Conservation (phyloP, 2,329 filamentous ascomycete genomes). For the Calonectria montana region DNA sequence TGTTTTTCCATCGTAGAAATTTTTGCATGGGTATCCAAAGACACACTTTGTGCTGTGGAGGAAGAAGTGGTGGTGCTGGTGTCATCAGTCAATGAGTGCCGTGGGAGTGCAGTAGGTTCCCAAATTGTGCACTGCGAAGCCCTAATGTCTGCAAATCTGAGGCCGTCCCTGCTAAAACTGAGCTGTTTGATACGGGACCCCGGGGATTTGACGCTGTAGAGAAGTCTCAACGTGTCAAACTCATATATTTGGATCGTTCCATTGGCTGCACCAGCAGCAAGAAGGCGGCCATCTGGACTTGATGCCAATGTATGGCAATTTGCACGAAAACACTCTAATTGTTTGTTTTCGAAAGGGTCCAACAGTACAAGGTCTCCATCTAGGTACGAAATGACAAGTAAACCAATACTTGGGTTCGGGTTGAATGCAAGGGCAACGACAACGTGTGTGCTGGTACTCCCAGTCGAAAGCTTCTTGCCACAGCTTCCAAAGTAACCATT, state of each 20-base stretch:
- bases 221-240: slow-evolving; percentile 42
- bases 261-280: slow-evolving; percentile 38
- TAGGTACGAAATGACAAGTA: slow-evolving; percentile 46
- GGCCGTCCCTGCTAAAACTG: slow-evolving; percentile 45
- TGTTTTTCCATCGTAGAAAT: slow-evolving; percentile 45
- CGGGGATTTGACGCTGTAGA: slow-evolving; percentile 28
- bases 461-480: slow-evolving; percentile 45
- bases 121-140: slow-evolving; percentile 50
- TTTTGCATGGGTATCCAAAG: slow-evolving; percentile 37
- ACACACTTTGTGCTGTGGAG: slow-evolving; percentile 37
- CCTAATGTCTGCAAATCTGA: slow-evolving; percentile 49
- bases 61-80: slow-evolving; percentile 37
- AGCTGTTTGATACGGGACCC: slow-evolving; percentile 44
- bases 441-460: slow-evolving; percentile 43
- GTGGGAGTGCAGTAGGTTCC: slow-evolving; percentile 46
- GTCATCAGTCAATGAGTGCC: slow-evolving; percentile 41
- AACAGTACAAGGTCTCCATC: slow-evolving; percentile 48
- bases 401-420: slow-evolving; percentile 43
- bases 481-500: slow-evolving; percentile 46
- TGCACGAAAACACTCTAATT: slow-evolving; percentile 40
- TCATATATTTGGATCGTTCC: slow-evolving; percentile 45
- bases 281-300: slow-evolving; percentile 45
- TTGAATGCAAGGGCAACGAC: slow-evolving; percentile 49
- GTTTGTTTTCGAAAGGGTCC: slow-evolving; percentile 40
- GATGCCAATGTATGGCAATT: slow-evolving; percentile 45